Percentiles rank a stretch among this genome's conserved stretches.
phyloP scores from a whole-genome alignment of 2,329 filamentous ascomycete genomes.

The Aspergillus viridinutans region DNA sequence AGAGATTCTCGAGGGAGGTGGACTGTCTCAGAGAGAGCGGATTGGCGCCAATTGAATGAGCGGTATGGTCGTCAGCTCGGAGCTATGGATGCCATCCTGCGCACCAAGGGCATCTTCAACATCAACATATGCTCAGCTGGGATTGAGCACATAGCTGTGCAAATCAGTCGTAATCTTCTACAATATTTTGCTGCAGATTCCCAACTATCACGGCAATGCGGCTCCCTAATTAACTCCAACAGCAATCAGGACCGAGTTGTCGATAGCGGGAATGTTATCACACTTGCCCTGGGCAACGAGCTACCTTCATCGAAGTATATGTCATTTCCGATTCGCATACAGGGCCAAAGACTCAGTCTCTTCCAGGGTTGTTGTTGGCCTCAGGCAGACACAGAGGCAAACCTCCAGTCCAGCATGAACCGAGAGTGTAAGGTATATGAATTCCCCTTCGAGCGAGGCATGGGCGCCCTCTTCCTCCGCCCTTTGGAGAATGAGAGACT shows the following conservation, averaged over 20 bases:
- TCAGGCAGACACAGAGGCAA: background rate
- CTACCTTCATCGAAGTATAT: slow-evolving; percentile 13
- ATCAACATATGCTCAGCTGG: slow-evolving; percentile 31
- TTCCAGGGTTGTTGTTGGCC: background rate
- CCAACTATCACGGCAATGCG: slow-evolving; percentile 30
- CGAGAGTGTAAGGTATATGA: slow-evolving; percentile 18
- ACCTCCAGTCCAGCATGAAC: slow-evolving; percentile 4
- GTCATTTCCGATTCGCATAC: slow-evolving; percentile 25
- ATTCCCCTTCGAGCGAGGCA: slow-evolving; percentile 30
- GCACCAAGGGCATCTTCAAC: slow-evolving; percentile 43
- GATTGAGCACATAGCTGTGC: slow-evolving; percentile 42
- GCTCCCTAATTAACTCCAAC: slow-evolving; percentile 1
- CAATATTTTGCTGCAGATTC: slow-evolving; percentile 57
- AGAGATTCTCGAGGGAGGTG: slow-evolving; percentile 17
- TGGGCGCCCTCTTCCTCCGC: slow-evolving; percentile 51
- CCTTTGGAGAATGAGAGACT: slow-evolving; percentile 46
- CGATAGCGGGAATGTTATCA: slow-evolving; percentile 45
- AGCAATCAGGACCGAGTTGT: background rate
- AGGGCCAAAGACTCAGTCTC: slow-evolving; percentile 10
- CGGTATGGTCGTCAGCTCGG: slow-evolving; percentile 50
- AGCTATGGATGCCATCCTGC: slow-evolving; percentile 51
- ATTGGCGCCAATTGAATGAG: slow-evolving; percentile 25
- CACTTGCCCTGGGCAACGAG: slow-evolving; percentile 21
- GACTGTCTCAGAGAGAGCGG: slow-evolving; percentile 14
- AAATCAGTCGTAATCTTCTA: slow-evolving; percentile 54